Evolutionary conservation across 441 rosid genomes (phyloP).

Genomic region (Eruca vesicaria): DNA sequence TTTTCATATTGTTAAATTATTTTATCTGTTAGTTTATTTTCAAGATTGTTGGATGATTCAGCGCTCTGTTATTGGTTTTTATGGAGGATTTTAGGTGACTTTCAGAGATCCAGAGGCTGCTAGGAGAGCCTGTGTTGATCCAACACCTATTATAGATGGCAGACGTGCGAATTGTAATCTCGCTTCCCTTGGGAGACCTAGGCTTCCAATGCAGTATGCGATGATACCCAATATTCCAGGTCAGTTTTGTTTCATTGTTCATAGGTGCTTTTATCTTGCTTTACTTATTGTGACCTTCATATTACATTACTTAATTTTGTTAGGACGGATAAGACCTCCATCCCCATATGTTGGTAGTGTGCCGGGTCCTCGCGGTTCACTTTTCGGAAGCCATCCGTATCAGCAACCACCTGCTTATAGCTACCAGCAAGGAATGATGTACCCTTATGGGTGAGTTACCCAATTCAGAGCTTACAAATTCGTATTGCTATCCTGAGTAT

Average conservation of each 20-base stretch:
- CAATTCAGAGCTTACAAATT: background rate
- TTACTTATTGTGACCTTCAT: background rate
- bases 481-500: background rate
- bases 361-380: conserved; percentile 64
- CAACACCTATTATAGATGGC: conserved; percentile 86
- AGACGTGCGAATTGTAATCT: conserved; percentile 95
- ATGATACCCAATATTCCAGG: conserved; percentile 37
- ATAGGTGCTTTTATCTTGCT: background rate
- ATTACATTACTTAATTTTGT: background rate
- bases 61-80: conserved; percentile 39
- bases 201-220: conserved; percentile 63
- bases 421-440: conserved; percentile 80
- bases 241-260: conserved; percentile 30
- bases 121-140: conserved; percentile 88
- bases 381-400: conserved; percentile 69
- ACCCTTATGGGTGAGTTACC: conserved; percentile 91
- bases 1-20: background rate
- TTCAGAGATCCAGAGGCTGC: conserved; percentile 96
- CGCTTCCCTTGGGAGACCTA: conserved; percentile 87
- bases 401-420: conserved; percentile 69
- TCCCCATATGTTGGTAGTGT: conserved; percentile 51
- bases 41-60: conserved; percentile 46
- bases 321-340: conserved; percentile 74
- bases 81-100: conserved; percentile 93
- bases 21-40: background rate